These are phyloP conservation scores for Cruciata laevipes DNA, from an alignment of 257 asterid species.

Conservation along the genomic window DNA sequence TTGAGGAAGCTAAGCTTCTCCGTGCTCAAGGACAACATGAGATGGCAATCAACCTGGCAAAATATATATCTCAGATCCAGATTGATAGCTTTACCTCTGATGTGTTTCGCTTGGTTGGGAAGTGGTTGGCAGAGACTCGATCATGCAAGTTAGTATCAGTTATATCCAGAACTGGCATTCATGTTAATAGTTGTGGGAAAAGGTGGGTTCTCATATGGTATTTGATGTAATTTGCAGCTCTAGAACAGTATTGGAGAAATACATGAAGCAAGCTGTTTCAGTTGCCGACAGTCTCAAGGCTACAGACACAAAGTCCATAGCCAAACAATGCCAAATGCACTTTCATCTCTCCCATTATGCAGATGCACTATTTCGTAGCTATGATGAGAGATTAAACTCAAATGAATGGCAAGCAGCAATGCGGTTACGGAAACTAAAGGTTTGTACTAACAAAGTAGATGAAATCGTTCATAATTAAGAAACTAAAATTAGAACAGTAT, in stretches of 20 bases:
- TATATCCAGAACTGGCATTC: neutral
- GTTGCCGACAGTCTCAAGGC: constrained; percentile 63
- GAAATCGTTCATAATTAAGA: neutral
- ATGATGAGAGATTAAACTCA: constrained; percentile 88
- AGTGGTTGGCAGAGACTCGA: constrained; percentile 95
- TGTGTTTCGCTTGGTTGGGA: constrained; percentile 84
- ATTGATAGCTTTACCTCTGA: constrained; percentile 58
- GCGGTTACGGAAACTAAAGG: constrained; percentile 84
- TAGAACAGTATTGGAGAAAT: constrained; percentile 85
- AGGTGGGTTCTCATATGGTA: constrained; percentile 2
- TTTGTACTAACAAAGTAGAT: constrained; percentile 11
- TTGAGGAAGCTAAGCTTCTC: constrained; percentile 96
- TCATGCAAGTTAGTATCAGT: constrained; percentile 80
- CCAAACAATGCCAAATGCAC: constrained; percentile 86
- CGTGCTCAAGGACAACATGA: constrained; percentile 97
- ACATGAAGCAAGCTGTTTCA: constrained; percentile 82
- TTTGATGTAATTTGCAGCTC: constrained; percentile 48
- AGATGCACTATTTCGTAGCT: constrained; percentile 91
- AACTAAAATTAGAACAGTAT: neutral
- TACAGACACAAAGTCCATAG: constrained; percentile 43
- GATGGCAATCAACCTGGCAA: constrained; percentile 93
- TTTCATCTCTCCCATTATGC: constrained; percentile 97
- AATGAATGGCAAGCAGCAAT: constrained; percentile 93
- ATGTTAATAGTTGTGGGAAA: neutral
- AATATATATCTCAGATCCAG: constrained; percentile 61